phyloP scores from a whole-genome alignment of 2,329 filamentous ascomycete genomes.

The Botrytis fabae region DNA sequence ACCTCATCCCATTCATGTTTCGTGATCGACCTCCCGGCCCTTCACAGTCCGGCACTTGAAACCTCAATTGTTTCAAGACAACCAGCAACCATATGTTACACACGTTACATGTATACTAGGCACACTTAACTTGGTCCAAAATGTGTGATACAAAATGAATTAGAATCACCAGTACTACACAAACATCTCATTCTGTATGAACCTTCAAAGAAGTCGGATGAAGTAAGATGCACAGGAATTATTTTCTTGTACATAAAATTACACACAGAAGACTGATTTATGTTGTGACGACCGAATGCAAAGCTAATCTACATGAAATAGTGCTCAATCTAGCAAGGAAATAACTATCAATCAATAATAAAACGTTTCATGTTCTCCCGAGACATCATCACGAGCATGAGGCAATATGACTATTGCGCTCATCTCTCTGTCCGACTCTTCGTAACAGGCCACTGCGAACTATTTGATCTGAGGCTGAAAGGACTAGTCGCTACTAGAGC shows the following conservation, averaged over 20 bases:
- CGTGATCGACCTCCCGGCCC: not conserved
- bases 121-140: not conserved
- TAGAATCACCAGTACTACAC: not conserved
- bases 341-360: conserved; percentile 13
- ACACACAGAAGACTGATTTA: not conserved
- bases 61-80: conserved; percentile 4
- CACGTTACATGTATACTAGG: not conserved
- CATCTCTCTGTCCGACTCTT: not conserved
- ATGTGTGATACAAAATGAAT: not conserved
- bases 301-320: conserved; percentile 14
- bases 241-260: not conserved
- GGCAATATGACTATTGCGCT: not conserved
- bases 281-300: not conserved
- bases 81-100: not conserved
- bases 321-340: conserved; percentile 8
- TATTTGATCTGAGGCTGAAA: conserved; percentile 19
- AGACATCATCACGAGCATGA: not conserved
- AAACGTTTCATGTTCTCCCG: not conserved
- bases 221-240: not conserved
- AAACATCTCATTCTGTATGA: not conserved
- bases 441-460: not conserved
- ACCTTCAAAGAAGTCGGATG: not conserved
- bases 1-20: not conserved
- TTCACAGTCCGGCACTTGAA: not conserved
- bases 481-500: conserved; percentile 12